phyloP scores from a whole-genome alignment of 345 rosid species.

The Stellera chamaejasme region DNA sequence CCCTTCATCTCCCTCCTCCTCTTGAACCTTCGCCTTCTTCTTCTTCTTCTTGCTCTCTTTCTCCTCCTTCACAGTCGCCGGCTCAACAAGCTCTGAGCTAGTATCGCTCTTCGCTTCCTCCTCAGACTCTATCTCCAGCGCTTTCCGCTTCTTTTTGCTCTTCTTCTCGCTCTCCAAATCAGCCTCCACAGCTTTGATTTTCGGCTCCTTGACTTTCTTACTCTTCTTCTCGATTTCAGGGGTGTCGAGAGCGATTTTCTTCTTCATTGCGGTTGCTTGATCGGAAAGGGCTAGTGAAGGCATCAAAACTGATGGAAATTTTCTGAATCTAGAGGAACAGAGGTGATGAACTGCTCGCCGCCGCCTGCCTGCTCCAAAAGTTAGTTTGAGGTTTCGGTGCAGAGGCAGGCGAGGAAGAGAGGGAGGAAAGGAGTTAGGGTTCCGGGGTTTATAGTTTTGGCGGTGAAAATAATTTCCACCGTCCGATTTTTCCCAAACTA shows the following conservation, averaged over 20 bases:
- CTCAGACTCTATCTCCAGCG: conserved; percentile 26
- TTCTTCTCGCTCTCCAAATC: conserved; percentile 25
- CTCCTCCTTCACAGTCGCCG: conserved; percentile 26
- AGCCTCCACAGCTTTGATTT: conserved; percentile 19
- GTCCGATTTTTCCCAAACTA: conserved; percentile 23
- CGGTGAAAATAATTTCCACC: conserved; percentile 14
- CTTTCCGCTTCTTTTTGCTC: conserved; percentile 58
- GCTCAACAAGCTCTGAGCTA: conserved; percentile 63
- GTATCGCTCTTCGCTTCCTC: conserved; percentile 60
- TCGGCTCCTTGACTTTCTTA: conserved; percentile 28
- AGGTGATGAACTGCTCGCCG: conserved; percentile 1
- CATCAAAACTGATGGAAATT: conserved; percentile 23
- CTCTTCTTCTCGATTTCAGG: conserved; percentile 35
- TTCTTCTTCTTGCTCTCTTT: conserved; percentile 45
- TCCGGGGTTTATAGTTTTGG: conserved; percentile 16
- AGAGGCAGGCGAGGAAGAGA: conserved; percentile 31
- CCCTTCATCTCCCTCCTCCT: conserved; percentile 31
- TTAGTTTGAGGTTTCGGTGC: conserved; percentile 15
- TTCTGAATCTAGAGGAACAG: background rate
- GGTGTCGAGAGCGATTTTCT: conserved; percentile 32
- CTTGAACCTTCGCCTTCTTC: conserved; percentile 38
- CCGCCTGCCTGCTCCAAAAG: conserved; percentile 20
- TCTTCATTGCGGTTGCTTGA: conserved; percentile 65
- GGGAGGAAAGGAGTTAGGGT: conserved; percentile 14
- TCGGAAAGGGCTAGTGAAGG: conserved; percentile 41